Percentiles rank a stretch among this genome's conserved stretches.
phyloP scores from a whole-genome alignment of 2,329 filamentous ascomycete genomes.

The Apiospora phragmitis region DNA sequence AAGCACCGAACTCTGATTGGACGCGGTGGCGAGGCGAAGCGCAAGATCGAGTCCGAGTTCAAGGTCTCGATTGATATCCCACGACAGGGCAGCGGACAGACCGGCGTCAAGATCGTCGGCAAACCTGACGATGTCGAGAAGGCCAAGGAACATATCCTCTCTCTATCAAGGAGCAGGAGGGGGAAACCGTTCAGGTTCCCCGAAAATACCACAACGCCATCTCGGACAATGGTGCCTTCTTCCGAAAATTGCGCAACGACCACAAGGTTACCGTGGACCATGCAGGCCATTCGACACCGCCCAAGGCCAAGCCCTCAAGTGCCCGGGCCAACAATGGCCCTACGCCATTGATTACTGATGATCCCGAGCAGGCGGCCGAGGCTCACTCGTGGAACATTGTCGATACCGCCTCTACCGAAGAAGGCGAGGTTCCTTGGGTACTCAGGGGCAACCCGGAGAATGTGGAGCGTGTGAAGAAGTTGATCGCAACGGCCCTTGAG shows the following conservation, averaged over 20 bases:
- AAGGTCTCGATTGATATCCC: slow-evolving; percentile 87
- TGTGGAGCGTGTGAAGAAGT: slow-evolving; percentile 77
- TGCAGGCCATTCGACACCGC: slow-evolving; percentile 73
- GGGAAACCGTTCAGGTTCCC: slow-evolving; percentile 84
- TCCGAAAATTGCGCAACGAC: slow-evolving; percentile 85
- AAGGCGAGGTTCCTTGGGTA: slow-evolving; percentile 84
- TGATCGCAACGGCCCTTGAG: slow-evolving; percentile 71
- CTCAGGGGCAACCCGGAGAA: slow-evolving; percentile 77
- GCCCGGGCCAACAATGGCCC: slow-evolving; percentile 59
- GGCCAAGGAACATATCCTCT: slow-evolving; percentile 81
- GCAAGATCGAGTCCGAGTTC: slow-evolving; percentile 83
- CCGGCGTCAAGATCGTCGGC: slow-evolving; percentile 83
- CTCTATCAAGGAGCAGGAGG: slow-evolving; percentile 82
- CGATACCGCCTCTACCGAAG: slow-evolving; percentile 59
- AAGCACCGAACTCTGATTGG: slow-evolving; percentile 93
- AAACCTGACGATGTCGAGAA: slow-evolving; percentile 76
- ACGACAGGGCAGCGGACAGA: slow-evolving; percentile 80
- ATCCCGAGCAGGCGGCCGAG: slow-evolving; percentile 63
- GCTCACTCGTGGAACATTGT: slow-evolving; percentile 84
- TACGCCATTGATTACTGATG: slow-evolving; percentile 92
- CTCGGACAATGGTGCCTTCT: slow-evolving; percentile 88
- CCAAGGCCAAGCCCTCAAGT: slow-evolving; percentile 60
- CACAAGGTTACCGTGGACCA: slow-evolving; percentile 91
- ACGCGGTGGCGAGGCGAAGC: slow-evolving; percentile 84
- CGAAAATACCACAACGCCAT: slow-evolving; percentile 80